Evolutionary conservation across 1,284 basidiomycete genomes (phyloP).

Genomic region (Sphaerobolus stellatus): DNA sequence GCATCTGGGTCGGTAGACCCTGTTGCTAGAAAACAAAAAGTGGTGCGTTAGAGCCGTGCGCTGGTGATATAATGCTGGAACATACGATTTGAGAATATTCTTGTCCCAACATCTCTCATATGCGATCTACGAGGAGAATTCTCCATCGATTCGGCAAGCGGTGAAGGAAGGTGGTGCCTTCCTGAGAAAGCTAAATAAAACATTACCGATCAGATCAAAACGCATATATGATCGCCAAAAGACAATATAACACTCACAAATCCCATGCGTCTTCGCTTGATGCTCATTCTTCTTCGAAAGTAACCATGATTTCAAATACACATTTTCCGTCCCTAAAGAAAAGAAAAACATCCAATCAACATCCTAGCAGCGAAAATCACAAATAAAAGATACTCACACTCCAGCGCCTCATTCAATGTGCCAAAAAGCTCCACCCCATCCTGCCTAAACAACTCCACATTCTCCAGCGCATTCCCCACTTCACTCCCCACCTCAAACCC

Average conservation of each 20-base stretch:
- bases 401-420: conserved; percentile 87
- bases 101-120: conserved; percentile 75
- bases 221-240: not conserved
- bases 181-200: conserved; percentile 52
- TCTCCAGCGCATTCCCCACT: conserved; percentile 70
- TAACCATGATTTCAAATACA: conserved; percentile 78
- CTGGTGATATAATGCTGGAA: not conserved
- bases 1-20: conserved; percentile 13
- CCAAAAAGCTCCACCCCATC: conserved; percentile 82
- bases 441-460: conserved; percentile 74
- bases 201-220: not conserved
- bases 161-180: conserved; percentile 47
- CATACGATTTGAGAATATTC: conserved; percentile 62
- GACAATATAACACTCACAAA: too few relatives aligned
- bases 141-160: conserved; percentile 57
- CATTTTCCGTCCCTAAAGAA: conserved; percentile 80
- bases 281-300: conserved; percentile 56
- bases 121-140: conserved; percentile 76
- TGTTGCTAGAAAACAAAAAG: not conserved
- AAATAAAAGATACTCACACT: conserved; percentile 59
- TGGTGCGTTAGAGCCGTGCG: not conserved
- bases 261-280: not conserved
- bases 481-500: conserved; percentile 67
- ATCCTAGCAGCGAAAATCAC: conserved; percentile 1
- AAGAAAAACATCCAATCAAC: not conserved